Conservation (phyloP, 2,329 filamentous ascomycete genomes). For the Trichophaea hybrida region DNA sequence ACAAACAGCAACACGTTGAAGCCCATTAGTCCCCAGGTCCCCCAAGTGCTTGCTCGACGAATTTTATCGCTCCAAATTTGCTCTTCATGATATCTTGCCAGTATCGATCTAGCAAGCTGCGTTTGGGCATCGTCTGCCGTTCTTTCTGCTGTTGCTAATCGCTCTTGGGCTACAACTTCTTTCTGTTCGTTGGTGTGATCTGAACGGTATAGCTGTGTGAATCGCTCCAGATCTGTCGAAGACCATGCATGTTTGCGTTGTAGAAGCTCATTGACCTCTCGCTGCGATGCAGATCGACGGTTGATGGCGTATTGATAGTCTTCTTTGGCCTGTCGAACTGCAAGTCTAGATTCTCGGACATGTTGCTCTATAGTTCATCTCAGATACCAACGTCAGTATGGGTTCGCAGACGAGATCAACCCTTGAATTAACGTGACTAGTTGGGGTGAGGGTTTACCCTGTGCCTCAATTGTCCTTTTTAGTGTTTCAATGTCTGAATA, state of each 20-base stretch:
- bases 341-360: constrained; percentile 45
- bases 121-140: constrained; percentile 64
- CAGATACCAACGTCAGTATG: not conserved
- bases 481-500: constrained; percentile 83
- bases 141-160: constrained; percentile 59
- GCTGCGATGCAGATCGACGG: constrained; percentile 73
- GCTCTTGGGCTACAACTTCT: constrained; percentile 56
- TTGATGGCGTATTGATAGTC: constrained; percentile 72
- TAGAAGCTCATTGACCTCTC: constrained; percentile 85
- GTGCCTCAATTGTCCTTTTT: constrained; percentile 59
- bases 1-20: constrained; percentile 84
- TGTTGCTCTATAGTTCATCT: constrained; percentile 37
- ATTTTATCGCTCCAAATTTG: constrained; percentile 99
- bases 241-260: constrained; percentile 91
- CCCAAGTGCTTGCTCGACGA: constrained; percentile 90
- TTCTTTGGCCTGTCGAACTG: constrained; percentile 56
- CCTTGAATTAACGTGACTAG: not conserved
- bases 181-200: constrained; percentile 88
- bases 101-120: constrained; percentile 64
- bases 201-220: constrained; percentile 78
- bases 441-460: constrained; percentile 40
- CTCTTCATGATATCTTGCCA: constrained; percentile 92
- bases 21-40: constrained; percentile 95
- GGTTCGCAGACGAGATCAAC: not conserved
- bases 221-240: constrained; percentile 74